These are phyloP conservation scores for Papiliotrema nemorosa DNA, from an alignment of 1,284 basidiomycete species.

Conservation along the genomic window DNA sequence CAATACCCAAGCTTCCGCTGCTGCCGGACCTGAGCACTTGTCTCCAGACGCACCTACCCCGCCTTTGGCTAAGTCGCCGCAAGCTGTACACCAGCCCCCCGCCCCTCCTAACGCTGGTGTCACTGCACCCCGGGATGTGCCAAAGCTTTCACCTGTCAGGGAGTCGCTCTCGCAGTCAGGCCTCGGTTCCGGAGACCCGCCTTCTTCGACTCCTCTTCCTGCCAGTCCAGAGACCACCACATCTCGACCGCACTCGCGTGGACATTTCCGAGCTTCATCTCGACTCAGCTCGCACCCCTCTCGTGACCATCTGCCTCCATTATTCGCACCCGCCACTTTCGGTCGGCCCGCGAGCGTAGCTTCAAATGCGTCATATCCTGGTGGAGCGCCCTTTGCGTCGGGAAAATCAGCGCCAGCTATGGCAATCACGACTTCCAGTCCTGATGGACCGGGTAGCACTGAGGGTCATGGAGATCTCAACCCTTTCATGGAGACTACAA, in stretches of 20 bases:
- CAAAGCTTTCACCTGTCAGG: neutral
- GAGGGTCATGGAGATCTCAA: neutral
- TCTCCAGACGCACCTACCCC: neutral
- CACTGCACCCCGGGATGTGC: neutral
- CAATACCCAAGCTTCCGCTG: neutral
- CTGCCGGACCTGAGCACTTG: neutral
- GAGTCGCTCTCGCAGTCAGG: neutral
- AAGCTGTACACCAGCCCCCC: neutral
- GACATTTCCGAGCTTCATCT: slow-evolving; percentile 2
- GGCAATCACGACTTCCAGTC: slow-evolving; percentile 27
- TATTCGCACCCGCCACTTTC: slow-evolving; percentile 16
- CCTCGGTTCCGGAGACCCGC: neutral
- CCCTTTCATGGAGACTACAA: slow-evolving; percentile 3
- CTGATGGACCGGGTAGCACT: neutral
- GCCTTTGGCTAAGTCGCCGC: neutral
- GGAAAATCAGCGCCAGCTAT: slow-evolving; percentile 30
- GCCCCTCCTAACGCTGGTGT: neutral
- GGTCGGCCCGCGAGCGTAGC: slow-evolving; percentile 30
- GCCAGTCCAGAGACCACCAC: neutral
- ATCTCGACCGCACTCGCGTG: neutral
- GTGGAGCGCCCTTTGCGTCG: slow-evolving; percentile 17
- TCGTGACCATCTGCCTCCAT: slow-evolving; percentile 5
- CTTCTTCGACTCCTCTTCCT: neutral
- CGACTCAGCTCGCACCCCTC: slow-evolving; percentile 4
- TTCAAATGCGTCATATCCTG: slow-evolving; percentile 21